Conservation (phyloP, 208 protist species). For the Phytomonas sp. region DNA sequence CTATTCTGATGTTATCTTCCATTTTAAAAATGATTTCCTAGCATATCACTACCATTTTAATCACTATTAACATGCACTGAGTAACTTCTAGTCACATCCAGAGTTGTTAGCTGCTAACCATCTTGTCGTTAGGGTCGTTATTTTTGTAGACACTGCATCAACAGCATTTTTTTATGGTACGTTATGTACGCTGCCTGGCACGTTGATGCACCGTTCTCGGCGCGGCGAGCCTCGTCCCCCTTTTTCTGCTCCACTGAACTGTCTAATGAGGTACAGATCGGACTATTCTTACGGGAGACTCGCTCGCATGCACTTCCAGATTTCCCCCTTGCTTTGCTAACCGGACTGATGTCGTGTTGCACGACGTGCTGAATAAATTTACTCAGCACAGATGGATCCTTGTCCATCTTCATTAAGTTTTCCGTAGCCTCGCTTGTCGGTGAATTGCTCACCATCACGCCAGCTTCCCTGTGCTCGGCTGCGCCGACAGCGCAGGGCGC, state of each 20-base stretch:
- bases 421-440: constrained; percentile 14
- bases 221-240: neutral
- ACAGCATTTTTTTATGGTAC: neutral
- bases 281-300: neutral
- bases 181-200: neutral
- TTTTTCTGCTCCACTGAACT: neutral
- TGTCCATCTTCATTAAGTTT: constrained; percentile 24
- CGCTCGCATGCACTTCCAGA: neutral
- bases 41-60: neutral
- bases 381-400: constrained; percentile 51
- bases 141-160: neutral
- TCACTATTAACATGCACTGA: neutral
- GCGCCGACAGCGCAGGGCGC: neutral
- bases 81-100: neutral
- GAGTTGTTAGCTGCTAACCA: neutral
- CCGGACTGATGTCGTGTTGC: constrained; percentile 6
- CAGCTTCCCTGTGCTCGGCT: neutral
- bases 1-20: too few species aligned
- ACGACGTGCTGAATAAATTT: constrained; percentile 39
- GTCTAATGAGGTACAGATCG: neutral
- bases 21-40: neutral
- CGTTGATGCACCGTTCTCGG: neutral
- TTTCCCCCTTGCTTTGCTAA: neutral
- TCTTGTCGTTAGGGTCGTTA: neutral
- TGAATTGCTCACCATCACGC: constrained; percentile 18